phyloP scores from a whole-genome alignment of 2,329 filamentous ascomycete genomes.

The Aspergillus flavus region DNA sequence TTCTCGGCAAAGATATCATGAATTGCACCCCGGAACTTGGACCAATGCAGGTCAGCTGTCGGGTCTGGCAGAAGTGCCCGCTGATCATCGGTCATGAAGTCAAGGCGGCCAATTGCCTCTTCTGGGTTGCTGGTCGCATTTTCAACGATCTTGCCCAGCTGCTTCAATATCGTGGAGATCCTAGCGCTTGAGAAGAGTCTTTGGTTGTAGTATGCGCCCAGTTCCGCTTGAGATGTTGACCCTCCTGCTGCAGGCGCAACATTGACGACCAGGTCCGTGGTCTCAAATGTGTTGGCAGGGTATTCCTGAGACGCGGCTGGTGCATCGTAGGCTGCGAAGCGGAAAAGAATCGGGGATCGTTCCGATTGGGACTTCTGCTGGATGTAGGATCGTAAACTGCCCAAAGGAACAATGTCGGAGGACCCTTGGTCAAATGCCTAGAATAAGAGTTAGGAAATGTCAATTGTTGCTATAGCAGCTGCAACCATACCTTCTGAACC shows the following conservation, averaged over 20 bases:
- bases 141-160: constrained; percentile 44
- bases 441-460: constrained; percentile 7
- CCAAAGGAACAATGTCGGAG: constrained; percentile 46
- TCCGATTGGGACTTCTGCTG: constrained; percentile 45
- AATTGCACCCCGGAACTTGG: constrained; percentile 46
- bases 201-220: constrained; percentile 49
- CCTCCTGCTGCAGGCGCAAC: constrained; percentile 32
- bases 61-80: constrained; percentile 43
- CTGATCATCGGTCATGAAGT: constrained; percentile 44
- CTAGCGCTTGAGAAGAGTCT: constrained; percentile 50
- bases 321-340: constrained; percentile 52
- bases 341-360: constrained; percentile 46
- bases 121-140: constrained; percentile 44
- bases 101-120: constrained; percentile 46
- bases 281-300: constrained; percentile 47
- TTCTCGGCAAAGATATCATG: constrained; percentile 48
- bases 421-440: constrained; percentile 45
- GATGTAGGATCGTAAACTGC: constrained; percentile 43
- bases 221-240: constrained; percentile 29
- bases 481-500: constrained; percentile 40
- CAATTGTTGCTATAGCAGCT: not conserved
- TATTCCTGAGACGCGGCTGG: constrained; percentile 45
- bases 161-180: constrained; percentile 47
- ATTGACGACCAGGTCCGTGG: constrained; percentile 46
- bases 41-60: constrained; percentile 49